These are phyloP conservation scores for Aspergillus sp. DNA, from an alignment of 2,329 filamentous ascomycete genomes.

Conservation along the genomic window DNA sequence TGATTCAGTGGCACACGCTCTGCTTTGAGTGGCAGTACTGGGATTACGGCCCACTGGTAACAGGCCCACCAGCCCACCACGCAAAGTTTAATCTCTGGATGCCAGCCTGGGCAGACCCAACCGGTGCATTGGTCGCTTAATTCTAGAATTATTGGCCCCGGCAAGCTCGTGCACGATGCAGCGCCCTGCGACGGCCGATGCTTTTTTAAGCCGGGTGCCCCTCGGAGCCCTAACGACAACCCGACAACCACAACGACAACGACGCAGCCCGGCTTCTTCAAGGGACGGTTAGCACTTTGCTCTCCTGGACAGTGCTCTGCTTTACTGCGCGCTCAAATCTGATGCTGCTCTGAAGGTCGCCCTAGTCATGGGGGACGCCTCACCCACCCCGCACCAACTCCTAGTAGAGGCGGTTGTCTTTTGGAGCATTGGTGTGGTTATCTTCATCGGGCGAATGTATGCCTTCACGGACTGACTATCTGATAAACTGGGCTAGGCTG, in stretches of 20 bases:
- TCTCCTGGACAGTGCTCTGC: background rate
- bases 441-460: constrained; percentile 32
- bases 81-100: background rate
- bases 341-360: background rate
- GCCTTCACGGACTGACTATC: background rate
- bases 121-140: too few species aligned
- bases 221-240: too few species aligned
- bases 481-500: background rate
- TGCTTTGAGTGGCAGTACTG: too few species aligned
- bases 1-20: too few species aligned
- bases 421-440: constrained; percentile 29
- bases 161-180: background rate
- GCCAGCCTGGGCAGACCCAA: too few species aligned
- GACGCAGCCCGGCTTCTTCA: too few species aligned
- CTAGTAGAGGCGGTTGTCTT: constrained; percentile 30
- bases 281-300: too few species aligned
- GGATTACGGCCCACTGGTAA: too few species aligned
- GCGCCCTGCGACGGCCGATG: too few species aligned
- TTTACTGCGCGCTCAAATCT: background rate
- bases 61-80: background rate
- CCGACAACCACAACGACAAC: too few species aligned
- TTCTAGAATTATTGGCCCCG: too few species aligned
- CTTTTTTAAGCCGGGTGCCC: too few species aligned
- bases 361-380: constrained; percentile 27
- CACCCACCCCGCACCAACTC: constrained; percentile 30